Evolutionary conservation across 108 stramenopile species (phyloP), one percentile per base, ranked within the genome.

Genomic region (Stephanodiscus minutulus): DNA sequence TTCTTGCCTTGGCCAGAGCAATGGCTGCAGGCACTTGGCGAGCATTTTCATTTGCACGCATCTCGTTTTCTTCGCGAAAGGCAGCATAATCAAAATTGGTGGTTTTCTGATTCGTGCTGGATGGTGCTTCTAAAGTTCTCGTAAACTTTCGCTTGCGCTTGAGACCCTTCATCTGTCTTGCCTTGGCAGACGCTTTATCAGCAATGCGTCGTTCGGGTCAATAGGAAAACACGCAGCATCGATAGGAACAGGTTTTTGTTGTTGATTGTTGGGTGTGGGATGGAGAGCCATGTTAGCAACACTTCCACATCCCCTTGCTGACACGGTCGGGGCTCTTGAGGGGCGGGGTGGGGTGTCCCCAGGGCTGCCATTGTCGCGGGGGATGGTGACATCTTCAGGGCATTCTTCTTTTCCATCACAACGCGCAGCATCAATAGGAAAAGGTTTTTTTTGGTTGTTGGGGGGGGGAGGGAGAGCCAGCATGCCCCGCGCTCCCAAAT

Each of bases 21-120:
- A 44, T 44, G 13, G 43, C 43, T 15, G 43, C 15, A 44, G 15
- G 15, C 43, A 44, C 43, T 44, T 44, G 43, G 12, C 43, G 15
- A 44, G 43, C 13, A 44, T 44, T 44, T 44, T 44, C 13, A 44
- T 44, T 44, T 44, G 43, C 43, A 44, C 3, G 43, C 43, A 44
- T 44, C 43, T 44, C 15, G 15, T 44, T 44, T 44, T 44, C 43
- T 44, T 44, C 43, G 3, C 43, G 15, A 44, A 44, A 17, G 43
- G 43, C 43, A 44, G 43, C 43, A 44, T 44, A 44, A 44, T 44
- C 43, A 44, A 44, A 44, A 44, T 44, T 44, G 43, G 43, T 44
- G 43, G 43, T 44, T 44, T 44, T 44, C 13, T 44, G 43, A 44
- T 44, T 44, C 12, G 43, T 44, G 43, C 43, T 44, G 43, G 43